phyloP scores from a whole-genome alignment of 176 grass and related monocot species.

The Bothriochloa decipiens region DNA sequence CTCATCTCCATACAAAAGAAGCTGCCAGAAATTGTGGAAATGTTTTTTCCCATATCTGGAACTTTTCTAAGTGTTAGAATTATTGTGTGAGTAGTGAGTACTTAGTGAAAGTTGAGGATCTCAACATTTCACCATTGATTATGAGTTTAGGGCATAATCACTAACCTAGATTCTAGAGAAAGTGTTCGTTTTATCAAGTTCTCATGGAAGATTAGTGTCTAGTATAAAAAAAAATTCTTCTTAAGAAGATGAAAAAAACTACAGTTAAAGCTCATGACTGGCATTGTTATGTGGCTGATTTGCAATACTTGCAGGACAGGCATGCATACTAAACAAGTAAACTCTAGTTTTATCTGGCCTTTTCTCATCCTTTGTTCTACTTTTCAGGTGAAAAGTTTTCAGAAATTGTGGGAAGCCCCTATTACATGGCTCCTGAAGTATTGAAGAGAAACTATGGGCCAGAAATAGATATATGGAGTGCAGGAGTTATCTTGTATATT shows the following conservation, averaged over 20 bases:
- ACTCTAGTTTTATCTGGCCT: constrained; percentile 28
- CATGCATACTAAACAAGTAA: not conserved
- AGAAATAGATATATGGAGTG: constrained; percentile 99
- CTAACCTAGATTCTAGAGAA: not conserved
- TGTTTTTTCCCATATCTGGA: not conserved
- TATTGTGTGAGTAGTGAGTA: not conserved
- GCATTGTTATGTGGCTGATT: not conserved
- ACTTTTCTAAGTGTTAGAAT: not conserved
- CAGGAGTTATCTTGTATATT: constrained; percentile 97
- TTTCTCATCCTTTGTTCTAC: constrained; percentile 37
- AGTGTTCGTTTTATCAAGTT: not conserved
- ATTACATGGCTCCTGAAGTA: constrained; percentile 99
- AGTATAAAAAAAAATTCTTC: not conserved
- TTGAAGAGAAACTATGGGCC: constrained; percentile 96
- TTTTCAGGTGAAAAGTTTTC: constrained; percentile 89
- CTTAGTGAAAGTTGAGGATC: constrained; percentile 26
- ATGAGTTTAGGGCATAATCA: constrained; percentile 12
- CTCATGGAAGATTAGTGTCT: not conserved
- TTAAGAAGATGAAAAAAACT: not conserved
- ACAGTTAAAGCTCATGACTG: not conserved
- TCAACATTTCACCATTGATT: constrained; percentile 1
- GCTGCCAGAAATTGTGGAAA: not conserved
- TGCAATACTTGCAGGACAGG: not conserved
- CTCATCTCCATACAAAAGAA: constrained; percentile 7
- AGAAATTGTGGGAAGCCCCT: constrained; percentile 99